A percentile compares a stretch with the other conserved stretches of the same genome.
Conservation (phyloP, 2,329 filamentous ascomycete species). For the Alternaria rosae region DNA sequence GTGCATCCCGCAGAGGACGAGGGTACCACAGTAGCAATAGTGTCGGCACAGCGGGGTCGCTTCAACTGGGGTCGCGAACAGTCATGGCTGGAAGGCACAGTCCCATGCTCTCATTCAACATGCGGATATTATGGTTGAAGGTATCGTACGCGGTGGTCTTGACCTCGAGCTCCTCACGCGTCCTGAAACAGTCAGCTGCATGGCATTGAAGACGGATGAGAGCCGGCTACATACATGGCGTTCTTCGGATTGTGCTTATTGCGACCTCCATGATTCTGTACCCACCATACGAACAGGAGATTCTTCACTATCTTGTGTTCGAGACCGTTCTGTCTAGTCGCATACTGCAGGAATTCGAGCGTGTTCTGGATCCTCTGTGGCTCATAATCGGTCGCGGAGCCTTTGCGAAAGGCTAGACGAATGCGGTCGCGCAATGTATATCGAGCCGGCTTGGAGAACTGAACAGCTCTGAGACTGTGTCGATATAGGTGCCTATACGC, state of each 20-base stretch:
- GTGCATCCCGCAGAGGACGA: constrained; percentile 5
- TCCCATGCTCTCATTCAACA: constrained; percentile 78
- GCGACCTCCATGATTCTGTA: constrained; percentile 46
- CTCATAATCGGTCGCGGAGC: constrained; percentile 40
- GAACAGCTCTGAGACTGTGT: constrained; percentile 71
- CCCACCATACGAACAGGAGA: constrained; percentile 61
- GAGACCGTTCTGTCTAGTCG: constrained; percentile 67
- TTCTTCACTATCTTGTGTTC: constrained; percentile 79
- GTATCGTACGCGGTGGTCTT: constrained; percentile 60
- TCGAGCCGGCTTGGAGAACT: constrained; percentile 73
- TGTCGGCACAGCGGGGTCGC: neutral
- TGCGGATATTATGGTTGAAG: constrained; percentile 73
- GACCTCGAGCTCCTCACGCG: constrained; percentile 38
- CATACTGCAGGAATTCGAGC: constrained; percentile 72
- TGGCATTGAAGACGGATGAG: neutral
- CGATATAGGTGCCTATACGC: constrained; percentile 77
- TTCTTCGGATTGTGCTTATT: constrained; percentile 37
- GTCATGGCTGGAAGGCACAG: constrained; percentile 59
- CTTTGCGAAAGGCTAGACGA: constrained; percentile 51
- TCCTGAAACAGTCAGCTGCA: constrained; percentile 21
- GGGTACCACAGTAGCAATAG: constrained; percentile 10
- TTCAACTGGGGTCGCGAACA: constrained; percentile 36
- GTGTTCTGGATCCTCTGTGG: constrained; percentile 67
- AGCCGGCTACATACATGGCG: constrained; percentile 23
- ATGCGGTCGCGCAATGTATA: constrained; percentile 64